Conservation (phyloP, 2,329 filamentous ascomycete genomes). For the Neodidymelliopsis sp. region DNA sequence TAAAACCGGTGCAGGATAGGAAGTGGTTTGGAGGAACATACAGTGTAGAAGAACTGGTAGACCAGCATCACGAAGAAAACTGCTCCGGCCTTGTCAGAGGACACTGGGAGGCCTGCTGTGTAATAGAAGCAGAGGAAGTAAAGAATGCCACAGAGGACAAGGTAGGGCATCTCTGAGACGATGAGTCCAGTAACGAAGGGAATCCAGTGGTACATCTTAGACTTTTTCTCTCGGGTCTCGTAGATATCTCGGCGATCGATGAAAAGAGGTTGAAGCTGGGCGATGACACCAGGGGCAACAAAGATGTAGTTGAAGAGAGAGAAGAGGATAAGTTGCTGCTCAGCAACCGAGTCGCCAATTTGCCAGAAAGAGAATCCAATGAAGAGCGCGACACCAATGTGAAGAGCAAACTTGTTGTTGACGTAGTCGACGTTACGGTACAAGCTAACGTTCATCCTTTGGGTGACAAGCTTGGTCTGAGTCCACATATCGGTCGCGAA, state of each 20-base stretch:
- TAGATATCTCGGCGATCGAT: constrained; percentile 58
- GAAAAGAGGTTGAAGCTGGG: constrained; percentile 54
- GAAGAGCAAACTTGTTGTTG: constrained; percentile 36
- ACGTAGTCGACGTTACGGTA: constrained; percentile 38
- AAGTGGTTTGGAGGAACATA: no score
- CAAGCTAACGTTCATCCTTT: constrained; percentile 31
- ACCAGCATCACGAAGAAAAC: constrained; percentile 59
- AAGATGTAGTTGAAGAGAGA: constrained; percentile 60
- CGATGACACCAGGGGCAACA: constrained; percentile 51
- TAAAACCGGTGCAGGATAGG: no score
- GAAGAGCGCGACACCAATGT: constrained; percentile 35
- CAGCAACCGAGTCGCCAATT: constrained; percentile 39
- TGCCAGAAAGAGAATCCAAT: constrained; percentile 39
- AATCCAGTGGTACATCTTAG: constrained; percentile 76
- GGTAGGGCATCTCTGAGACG: constrained; percentile 72
- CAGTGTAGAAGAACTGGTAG: constrained; percentile 72
- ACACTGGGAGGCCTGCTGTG: constrained; percentile 39
- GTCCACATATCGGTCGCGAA: constrained; percentile 35
- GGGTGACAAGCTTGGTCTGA: constrained; percentile 33
- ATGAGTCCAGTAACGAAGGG: constrained; percentile 75
- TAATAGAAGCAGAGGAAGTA: constrained; percentile 75
- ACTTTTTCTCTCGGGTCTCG: constrained; percentile 66
- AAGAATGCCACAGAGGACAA: constrained; percentile 66
- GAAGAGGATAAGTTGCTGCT: constrained; percentile 54
- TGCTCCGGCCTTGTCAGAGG: constrained; percentile 63